Evolutionary conservation across 176 grass and related monocot species (phyloP), one percentile per base, ranked within the genome.

Genomic region (Cenchrus fungigraminus): DNA sequence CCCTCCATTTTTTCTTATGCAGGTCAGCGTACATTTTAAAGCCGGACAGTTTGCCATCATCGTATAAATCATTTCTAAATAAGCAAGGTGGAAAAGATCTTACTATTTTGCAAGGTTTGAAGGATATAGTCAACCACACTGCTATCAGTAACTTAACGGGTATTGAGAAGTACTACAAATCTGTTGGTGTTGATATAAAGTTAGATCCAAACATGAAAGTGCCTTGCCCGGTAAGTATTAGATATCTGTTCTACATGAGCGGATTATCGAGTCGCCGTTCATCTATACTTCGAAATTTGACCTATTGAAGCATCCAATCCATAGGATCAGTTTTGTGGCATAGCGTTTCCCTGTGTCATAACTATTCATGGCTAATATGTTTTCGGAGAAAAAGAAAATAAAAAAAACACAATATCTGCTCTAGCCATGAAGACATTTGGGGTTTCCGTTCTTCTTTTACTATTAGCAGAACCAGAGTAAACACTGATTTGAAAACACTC

Each of bases 81-180:
- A 98, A 92, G 79, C 96, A 98, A 68, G 93, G 95, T 82, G 95
- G 89, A 65, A 98, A 98, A 82, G 92, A 93, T 88, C 75, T 73
- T 65, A 42, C 84, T 86, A 89, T 98, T 90, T 68, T 98, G 86
- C 91, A 95, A 77, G 91, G 96, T 64, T 43, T 94, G 73, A 98
- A 93, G 73, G 96, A 98, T 66, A 78, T 98, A 78, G 81, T 94
- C 74, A 89, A 87, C 20, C 86, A 91, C 65, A 86, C 76, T 82
- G 65, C 93, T 81, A 91, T 95, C 57, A 85, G 89, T 50, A 95
- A 98, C 65, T 88, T 98, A 85, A 83, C n/a, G 13, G 86, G 83
- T 68, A 87, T 95, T 20, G 87, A 90, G 82, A 93, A 91, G 81
- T 87, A 92, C 72, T 98, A 98, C 87, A 92, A 89, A 80, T 98